These are phyloP conservation scores for Solanum pennellii DNA, from an alignment of 257 asterid species.

Conservation along the genomic window DNA sequence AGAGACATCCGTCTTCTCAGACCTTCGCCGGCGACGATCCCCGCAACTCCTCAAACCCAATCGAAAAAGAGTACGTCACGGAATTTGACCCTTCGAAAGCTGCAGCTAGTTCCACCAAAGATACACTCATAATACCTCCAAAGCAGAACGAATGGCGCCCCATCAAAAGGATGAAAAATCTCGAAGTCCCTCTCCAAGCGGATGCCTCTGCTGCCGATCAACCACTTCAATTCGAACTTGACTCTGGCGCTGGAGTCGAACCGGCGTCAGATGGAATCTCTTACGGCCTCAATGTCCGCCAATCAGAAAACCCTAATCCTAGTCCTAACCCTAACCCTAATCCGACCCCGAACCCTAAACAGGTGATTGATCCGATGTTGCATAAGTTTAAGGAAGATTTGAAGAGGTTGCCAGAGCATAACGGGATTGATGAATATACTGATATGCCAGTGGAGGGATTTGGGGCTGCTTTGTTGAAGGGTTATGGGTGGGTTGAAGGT, in stretches of 20 bases:
- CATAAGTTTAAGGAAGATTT: conserved; percentile 48
- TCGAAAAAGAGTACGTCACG: conserved; percentile 27
- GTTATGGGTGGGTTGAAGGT: conserved; percentile 85
- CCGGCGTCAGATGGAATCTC: conserved; percentile 23
- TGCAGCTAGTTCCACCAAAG: conserved; percentile 13
- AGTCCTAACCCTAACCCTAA: not conserved
- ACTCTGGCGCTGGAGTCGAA: conserved; percentile 24
- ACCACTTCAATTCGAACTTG: conserved; percentile 51
- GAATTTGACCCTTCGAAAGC: conserved; percentile 52
- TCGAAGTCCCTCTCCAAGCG: conserved; percentile 36
- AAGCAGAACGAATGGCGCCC: conserved; percentile 59
- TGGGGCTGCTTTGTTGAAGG: conserved; percentile 54
- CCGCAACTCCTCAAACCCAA: not conserved
- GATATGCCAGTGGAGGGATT: conserved; percentile 79
- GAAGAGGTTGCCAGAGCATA: conserved; percentile 44
- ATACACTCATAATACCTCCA: conserved; percentile 32
- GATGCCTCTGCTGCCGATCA: conserved; percentile 16
- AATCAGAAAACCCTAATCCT: not conserved
- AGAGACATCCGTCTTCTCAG: conserved; percentile 20
- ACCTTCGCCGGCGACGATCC: not conserved
- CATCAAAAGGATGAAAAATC: conserved; percentile 46
- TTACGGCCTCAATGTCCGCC: conserved; percentile 65
- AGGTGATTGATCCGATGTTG: conserved; percentile 32
- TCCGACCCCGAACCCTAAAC: not conserved
- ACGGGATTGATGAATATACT: conserved; percentile 37